Percentiles rank a stretch among this genome's conserved stretches.
These are phyloP conservation scores for Capronia americana DNA, from an alignment of 2,329 filamentous ascomycete genomes.

Conservation along the genomic window DNA sequence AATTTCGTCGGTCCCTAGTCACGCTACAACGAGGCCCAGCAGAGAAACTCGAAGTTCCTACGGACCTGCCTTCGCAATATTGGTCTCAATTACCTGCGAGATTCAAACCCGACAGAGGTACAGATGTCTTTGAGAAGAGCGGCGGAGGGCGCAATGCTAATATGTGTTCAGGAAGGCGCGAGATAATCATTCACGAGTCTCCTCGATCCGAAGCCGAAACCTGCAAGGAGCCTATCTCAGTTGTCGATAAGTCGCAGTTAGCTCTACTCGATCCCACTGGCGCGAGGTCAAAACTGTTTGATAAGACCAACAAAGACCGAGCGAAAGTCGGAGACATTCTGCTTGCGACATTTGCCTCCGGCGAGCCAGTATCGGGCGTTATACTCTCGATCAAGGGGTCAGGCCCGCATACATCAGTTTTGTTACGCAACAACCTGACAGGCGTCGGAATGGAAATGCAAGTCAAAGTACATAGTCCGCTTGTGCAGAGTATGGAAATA, in stretches of 20 bases:
- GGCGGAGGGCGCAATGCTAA: not conserved
- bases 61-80: conserved; percentile 51
- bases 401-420: conserved; percentile 86
- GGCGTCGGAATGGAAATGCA: conserved; percentile 94
- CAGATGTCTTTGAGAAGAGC: conserved; percentile 8
- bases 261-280: conserved; percentile 81
- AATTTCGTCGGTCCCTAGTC: conserved; percentile 56
- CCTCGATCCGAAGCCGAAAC: conserved; percentile 45
- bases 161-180: conserved; percentile 49
- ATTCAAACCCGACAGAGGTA: conserved; percentile 49
- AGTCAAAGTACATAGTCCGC: conserved; percentile 92
- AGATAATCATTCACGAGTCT: conserved; percentile 61
- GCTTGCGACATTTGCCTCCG: conserved; percentile 81
- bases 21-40: conserved; percentile 55
- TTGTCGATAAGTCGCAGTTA: conserved; percentile 73
- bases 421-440: conserved; percentile 85
- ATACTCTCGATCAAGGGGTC: conserved; percentile 84
- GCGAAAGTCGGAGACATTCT: conserved; percentile 88
- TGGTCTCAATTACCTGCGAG: conserved; percentile 51
- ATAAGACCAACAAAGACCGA: conserved; percentile 73
- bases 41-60: conserved; percentile 49
- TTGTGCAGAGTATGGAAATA: conserved; percentile 89
- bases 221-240: conserved; percentile 68
- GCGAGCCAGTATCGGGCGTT: conserved; percentile 89
- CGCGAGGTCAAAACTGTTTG: conserved; percentile 81